These are phyloP conservation scores for Paramyrothecium roridum DNA, from an alignment of 2,329 filamentous ascomycete species.

Conservation along the genomic window DNA sequence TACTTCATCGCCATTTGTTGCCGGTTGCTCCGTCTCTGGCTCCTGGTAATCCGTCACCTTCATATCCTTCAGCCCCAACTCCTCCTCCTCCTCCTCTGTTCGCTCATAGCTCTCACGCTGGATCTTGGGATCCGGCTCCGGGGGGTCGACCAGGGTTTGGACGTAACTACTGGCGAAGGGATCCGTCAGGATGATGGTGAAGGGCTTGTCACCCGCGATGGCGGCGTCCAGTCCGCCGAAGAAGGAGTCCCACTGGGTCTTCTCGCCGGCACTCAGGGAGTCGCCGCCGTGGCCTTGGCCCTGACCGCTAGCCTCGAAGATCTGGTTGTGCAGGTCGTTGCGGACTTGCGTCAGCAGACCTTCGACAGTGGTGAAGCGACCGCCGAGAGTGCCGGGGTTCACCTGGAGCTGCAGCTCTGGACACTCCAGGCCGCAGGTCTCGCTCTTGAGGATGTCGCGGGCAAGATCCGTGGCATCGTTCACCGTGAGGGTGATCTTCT, in stretches of 20 bases:
- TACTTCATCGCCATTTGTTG: not conserved
- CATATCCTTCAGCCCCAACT: conserved; percentile 88
- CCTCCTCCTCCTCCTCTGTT: conserved; percentile 90
- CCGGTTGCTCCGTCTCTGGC: conserved; percentile 24
- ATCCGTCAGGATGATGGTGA: conserved; percentile 80
- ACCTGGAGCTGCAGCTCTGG: conserved; percentile 84
- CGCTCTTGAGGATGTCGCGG: conserved; percentile 93
- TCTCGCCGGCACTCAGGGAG: conserved; percentile 65
- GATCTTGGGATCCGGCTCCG: conserved; percentile 72
- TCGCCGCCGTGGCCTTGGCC: conserved; percentile 63
- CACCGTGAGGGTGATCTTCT: conserved; percentile 76
- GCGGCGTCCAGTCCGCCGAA: conserved; percentile 74
- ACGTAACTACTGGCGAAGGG: conserved; percentile 92
- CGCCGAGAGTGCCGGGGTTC: conserved; percentile 90
- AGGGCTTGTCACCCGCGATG: conserved; percentile 75
- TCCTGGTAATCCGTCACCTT: conserved; percentile 81
- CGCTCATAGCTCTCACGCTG: conserved; percentile 78
- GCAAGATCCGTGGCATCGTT: conserved; percentile 70
- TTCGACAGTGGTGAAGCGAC: conserved; percentile 95
- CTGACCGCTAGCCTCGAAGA: conserved; percentile 69
- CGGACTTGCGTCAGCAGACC: conserved; percentile 90
- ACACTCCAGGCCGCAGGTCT: conserved; percentile 83
- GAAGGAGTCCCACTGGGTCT: conserved; percentile 74
- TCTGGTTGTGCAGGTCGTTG: conserved; percentile 81
- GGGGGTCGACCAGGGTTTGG: conserved; percentile 79